Evolutionary conservation across 31 red algal species (phyloP), one percentile per base, ranked within the genome.

Genomic region (Odonthalia washingtoniensis): DNA sequence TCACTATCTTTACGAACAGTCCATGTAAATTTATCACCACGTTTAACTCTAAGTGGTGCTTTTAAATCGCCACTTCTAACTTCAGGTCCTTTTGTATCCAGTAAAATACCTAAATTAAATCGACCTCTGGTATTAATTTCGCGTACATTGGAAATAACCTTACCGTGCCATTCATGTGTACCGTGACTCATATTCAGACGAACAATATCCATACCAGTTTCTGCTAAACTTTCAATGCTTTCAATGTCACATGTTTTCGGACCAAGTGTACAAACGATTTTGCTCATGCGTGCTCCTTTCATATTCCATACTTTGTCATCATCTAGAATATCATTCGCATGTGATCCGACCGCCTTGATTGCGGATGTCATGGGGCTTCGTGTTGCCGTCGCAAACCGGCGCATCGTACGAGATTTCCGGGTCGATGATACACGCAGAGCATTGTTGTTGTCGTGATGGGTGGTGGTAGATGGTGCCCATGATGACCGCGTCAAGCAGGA

Each of bases 21-120:
- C 79, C 83, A 97, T 3, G 72, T 70, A 44, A 97, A 95, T 28
- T 72, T 32, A 40, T 95, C 78, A 1, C 98, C 95, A n/a, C 85
- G 36, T 70, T 86, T 84, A 0, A 99, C 95, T 62, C 90, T 85
- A 40, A 99, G 86, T 21, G 92, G 92, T 2, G 86, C 72, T 78
- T 88, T 93, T 17, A 99, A 49, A 60, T 99, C 93, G 28, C 98
- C 98, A 61, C 89, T 95, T 21, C 98, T 46, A 28, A 99, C 95
- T 60, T 99, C 98, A 0, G 98, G 98, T 4, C 98, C 98, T 84
- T 97, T 99, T 24, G 98, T 99, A 77, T 99, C 98, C 18, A 99
- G 78, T 27, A 99, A 36, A 62, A 99, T 78, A 5, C 92, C 98
- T 35, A 97, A 70, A 2, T 74, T 24, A 39, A 88, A 95, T 32